phyloP scores from a whole-genome alignment of 1,284 basidiomycete genomes.

The Uromyces viciae-fabae region DNA sequence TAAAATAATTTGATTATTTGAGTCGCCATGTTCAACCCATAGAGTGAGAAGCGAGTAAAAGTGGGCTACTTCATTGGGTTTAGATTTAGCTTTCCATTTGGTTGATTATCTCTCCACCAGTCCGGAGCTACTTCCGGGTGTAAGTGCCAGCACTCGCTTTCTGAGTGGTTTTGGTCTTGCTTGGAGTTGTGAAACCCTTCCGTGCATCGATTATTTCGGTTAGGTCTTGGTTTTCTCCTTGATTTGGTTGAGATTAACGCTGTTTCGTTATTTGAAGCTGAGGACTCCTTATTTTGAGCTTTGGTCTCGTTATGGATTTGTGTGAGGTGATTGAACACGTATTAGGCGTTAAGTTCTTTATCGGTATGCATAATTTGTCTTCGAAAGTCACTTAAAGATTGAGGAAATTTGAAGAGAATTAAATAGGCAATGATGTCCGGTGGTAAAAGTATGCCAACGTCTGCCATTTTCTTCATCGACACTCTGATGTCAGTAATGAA shows the following conservation, averaged over 20 bases:
- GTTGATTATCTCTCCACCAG: slow-evolving; percentile 1
- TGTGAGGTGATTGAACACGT: not conserved
- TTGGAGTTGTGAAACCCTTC: not conserved
- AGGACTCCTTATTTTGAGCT: not conserved
- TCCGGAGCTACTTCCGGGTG: not conserved
- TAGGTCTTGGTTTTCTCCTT: not conserved
- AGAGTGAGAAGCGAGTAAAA: not conserved
- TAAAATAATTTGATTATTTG: not conserved
- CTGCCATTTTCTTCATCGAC: not conserved
- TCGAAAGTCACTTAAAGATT: not conserved
- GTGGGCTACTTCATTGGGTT: not conserved
- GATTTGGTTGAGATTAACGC: not conserved
- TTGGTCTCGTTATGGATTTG: not conserved
- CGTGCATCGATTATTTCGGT: not conserved
- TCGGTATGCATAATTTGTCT: slow-evolving; percentile 2
- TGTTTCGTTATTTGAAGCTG: not conserved
- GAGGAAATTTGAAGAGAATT: not conserved
- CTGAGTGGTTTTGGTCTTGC: not conserved
- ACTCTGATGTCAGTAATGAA: slow-evolving; percentile 8
- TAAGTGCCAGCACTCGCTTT: not conserved
- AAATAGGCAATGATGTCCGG: not conserved
- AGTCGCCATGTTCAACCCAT: not conserved
- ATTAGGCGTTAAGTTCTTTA: not conserved
- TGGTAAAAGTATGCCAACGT: not conserved
- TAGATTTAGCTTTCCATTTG: not conserved